Evolutionary conservation across 2,329 filamentous ascomycete genomes (phyloP).

Genomic region (Fonsecaea pugnacius): DNA sequence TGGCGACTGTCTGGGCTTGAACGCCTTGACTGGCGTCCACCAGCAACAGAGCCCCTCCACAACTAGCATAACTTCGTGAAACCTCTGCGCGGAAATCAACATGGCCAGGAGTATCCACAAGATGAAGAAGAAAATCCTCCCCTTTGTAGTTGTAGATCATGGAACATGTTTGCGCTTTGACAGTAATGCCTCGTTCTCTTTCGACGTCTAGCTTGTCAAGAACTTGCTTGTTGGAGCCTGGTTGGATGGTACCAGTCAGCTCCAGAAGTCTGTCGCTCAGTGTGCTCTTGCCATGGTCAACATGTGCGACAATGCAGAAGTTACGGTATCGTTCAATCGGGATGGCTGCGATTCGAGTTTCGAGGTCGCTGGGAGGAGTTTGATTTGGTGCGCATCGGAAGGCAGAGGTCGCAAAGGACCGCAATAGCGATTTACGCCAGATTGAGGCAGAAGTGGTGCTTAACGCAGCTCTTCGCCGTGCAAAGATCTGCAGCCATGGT

Average conservation of each 20-base stretch:
- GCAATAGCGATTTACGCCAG: constrained; percentile 30
- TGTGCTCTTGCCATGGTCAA: constrained; percentile 98
- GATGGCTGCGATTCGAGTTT: constrained; percentile 59
- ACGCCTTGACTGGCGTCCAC: constrained; percentile 97
- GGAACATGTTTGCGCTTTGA: constrained; percentile 97
- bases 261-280: constrained; percentile 91
- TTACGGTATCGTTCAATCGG: constrained; percentile 70
- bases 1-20: constrained; percentile 96
- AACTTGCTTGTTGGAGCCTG: constrained; percentile 89
- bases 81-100: constrained; percentile 98
- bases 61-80: constrained; percentile 92
- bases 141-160: constrained; percentile 92
- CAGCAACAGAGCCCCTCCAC: constrained; percentile 86
- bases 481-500: constrained; percentile 38
- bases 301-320: constrained; percentile 98
- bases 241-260: constrained; percentile 87
- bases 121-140: constrained; percentile 86
- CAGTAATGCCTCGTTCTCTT: constrained; percentile 92
- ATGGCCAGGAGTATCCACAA: constrained; percentile 96
- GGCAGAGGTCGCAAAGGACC: constrained; percentile 41
- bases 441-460: constrained; percentile 30
- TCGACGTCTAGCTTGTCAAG: constrained; percentile 97
- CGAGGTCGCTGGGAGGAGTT: constrained; percentile 55
- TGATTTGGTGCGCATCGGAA: constrained; percentile 37
- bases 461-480: constrained; percentile 36